A percentile compares a stretch with the other conserved stretches of the same genome.
phyloP scores from a whole-genome alignment of 176 grass and related monocot species.

The Raddia distichophylla region DNA sequence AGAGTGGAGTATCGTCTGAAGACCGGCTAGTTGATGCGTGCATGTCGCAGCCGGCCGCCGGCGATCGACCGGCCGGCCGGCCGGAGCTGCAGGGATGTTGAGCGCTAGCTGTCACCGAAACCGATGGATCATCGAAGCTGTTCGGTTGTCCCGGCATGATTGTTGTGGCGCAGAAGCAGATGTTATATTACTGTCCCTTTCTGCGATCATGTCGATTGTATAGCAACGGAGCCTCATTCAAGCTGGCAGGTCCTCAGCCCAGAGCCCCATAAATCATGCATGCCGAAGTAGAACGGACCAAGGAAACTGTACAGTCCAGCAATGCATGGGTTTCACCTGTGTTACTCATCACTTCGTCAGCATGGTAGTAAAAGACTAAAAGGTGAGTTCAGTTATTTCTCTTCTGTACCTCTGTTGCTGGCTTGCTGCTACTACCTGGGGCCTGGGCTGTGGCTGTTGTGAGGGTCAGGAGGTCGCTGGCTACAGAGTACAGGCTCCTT shows the following conservation, averaged over 20 bases:
- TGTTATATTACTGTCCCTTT: not conserved
- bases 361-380: not conserved
- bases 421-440: constrained; percentile 4
- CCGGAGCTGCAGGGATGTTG: not conserved
- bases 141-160: not conserved
- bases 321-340: not conserved
- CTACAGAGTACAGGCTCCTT: no score
- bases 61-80: not conserved
- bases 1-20: not conserved
- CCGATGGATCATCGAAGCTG: constrained; percentile 29
- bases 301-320: not conserved
- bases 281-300: not conserved
- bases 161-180: constrained; percentile 10
- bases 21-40: not conserved
- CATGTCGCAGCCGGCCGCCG: not conserved
- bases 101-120: constrained; percentile 13
- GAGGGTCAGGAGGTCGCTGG: not conserved
- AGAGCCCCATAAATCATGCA: not conserved
- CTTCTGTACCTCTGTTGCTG: not conserved
- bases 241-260: not conserved
- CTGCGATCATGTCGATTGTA: not conserved
- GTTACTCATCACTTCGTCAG: no score
- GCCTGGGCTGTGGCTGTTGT: not conserved
- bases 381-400: constrained; percentile 6
- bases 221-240: not conserved